Base-by-base conservation (phyloP, 2,329 filamentous ascomycete genomes). In the Aspergillus luchuensis region DNA sequence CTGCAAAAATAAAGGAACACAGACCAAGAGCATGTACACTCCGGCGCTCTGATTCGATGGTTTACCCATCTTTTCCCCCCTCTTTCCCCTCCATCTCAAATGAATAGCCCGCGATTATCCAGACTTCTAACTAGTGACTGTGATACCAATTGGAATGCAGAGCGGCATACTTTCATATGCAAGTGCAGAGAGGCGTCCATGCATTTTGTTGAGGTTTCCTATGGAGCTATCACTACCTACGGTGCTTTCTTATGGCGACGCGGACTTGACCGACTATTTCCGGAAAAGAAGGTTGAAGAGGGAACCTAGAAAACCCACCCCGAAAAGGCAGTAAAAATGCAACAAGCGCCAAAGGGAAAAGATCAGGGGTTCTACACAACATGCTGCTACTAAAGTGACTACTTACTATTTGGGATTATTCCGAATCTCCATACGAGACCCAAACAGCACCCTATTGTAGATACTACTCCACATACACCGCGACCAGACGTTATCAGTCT, bases 211-310 rank as follows among this genome's bases (percentile, higher is more conserved):
- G 47, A 33, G 47, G 47, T 50, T 50, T 50, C 15, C 25, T 50
- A 50, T 50, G 47, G 47, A 23, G 47, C 47, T 36, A 36, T 36
- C 33, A 36, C 11, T 13, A 36, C 33, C 11, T 50, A 28, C 47
- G 47, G 47, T 50, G 47, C 28, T 50, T 50, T 50, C 25, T 33
- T 28, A 50, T n/a, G 15, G 45, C 45, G 8, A 25, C 8, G 45
- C 36, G 58, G 21, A 60, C 41, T 38, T 54, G 53, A 57, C 39
- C 17, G 48, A 49, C 53, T 28, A 17, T 54, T 25, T 30, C 49
- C 51, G 39, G 23, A 50, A 56, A 55, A 55, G 53, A 57, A 60
- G 55, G 48, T 60, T 56, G 52, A 58, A 62, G 57, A 59, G 57
- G 38, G 45, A 61, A 38, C 55, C 38, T 54, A 53, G 51, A 56